phyloP scores from a whole-genome alignment of 768 basidiomycete genomes.

The Punctularia strigosozonata region DNA sequence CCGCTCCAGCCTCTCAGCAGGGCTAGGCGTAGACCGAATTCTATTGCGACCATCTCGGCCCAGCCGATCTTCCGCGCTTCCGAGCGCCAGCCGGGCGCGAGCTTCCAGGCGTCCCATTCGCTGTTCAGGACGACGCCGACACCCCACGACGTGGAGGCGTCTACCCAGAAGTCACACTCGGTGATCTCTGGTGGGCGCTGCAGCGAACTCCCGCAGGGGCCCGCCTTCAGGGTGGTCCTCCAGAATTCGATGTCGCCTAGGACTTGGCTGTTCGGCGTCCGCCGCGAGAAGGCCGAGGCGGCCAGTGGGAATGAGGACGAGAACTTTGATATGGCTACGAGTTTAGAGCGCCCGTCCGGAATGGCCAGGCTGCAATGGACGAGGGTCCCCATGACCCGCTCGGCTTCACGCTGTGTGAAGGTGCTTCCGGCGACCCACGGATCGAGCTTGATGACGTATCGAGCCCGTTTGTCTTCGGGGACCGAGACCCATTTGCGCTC shows the following conservation, averaged over 20 bases:
- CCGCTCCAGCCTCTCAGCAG: no score
- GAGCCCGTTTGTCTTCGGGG: conserved; percentile 17
- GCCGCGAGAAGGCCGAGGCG: no score
- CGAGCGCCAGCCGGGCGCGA: background rate
- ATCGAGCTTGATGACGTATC: conserved; percentile 16
- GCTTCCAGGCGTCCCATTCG: background rate
- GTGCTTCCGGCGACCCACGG: conserved; percentile 4
- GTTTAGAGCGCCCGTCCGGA: no score
- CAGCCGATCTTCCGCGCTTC: background rate
- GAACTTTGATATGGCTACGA: no score
- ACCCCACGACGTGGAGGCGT: background rate
- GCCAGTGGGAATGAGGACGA: no score
- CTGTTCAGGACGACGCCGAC: background rate
- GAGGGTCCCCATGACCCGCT: background rate
- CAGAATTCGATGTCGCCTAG: no score
- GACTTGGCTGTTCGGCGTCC: no score
- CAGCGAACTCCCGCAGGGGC: no score
- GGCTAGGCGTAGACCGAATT: background rate
- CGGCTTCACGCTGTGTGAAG: background rate
- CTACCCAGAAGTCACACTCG: background rate
- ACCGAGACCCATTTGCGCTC: conserved; percentile 16
- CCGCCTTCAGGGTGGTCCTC: no score
- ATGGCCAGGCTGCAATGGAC: no score
- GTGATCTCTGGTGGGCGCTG: no score
- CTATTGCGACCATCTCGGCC: background rate